phyloP scores from a whole-genome alignment of 1,284 basidiomycete genomes.

The Tetrapyrgos nigripes region DNA sequence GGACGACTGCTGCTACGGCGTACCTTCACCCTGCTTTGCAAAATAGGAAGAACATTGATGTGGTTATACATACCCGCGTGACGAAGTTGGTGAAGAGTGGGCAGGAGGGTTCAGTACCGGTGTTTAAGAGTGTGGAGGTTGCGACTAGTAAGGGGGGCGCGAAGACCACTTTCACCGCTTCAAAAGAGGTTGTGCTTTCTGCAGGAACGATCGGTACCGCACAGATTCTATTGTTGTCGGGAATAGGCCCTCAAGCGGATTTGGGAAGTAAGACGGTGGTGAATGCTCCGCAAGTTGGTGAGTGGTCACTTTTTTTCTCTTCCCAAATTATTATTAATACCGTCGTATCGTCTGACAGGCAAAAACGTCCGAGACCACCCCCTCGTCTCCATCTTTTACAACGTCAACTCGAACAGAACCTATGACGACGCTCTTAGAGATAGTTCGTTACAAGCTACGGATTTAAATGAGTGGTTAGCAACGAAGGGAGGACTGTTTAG shows the following conservation, averaged over 20 bases:
- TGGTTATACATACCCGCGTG: constrained; percentile 20
- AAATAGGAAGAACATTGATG: constrained; percentile 21
- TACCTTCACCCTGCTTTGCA: constrained; percentile 11
- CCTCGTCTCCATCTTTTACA: constrained; percentile 31
- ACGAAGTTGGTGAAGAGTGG: constrained; percentile 7
- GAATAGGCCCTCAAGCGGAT: constrained; percentile 44
- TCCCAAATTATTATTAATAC: too few species aligned
- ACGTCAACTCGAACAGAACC: constrained; percentile 35
- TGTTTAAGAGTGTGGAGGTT: too few species aligned
- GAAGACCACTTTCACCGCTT: constrained; percentile 30
- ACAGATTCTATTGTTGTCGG: constrained; percentile 51
- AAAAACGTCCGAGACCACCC: constrained; percentile 50
- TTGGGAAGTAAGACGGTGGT: constrained; percentile 36
- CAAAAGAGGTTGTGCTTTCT: constrained; percentile 50
- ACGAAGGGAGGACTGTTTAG: constrained; percentile 30
- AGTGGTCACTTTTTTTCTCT: neutral
- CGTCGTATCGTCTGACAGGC: constrained; percentile 25
- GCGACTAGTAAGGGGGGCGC: too few species aligned
- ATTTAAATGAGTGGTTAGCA: constrained; percentile 33
- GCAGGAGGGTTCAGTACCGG: too few species aligned
- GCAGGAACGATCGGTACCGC: constrained; percentile 48
- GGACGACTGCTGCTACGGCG: constrained; percentile 10
- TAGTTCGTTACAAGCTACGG: constrained; percentile 20
- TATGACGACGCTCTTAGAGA: constrained; percentile 29
- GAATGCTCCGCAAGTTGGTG: constrained; percentile 38